These are phyloP conservation scores for Populus tremula DNA, from an alignment of 345 rosid genomes.

Conservation along the genomic window DNA sequence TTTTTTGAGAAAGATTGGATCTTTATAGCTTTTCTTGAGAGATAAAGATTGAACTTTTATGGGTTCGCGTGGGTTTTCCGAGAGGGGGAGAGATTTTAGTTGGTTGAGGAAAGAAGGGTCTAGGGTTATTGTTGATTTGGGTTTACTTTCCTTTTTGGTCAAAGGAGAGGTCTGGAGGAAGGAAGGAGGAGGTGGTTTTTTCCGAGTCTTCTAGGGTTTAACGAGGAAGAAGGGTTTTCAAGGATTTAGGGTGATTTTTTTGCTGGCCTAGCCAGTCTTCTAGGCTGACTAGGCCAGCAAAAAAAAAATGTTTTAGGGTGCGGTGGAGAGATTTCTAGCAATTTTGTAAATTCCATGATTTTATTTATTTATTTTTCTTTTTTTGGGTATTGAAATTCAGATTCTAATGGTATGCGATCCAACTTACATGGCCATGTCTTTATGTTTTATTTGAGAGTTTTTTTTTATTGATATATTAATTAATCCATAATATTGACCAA, in stretches of 20 bases:
- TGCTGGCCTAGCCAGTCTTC: too few species aligned
- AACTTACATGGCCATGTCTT: background rate
- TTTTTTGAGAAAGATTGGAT: background rate
- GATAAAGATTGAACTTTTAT: background rate
- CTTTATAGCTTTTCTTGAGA: background rate
- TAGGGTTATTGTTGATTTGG: constrained; percentile 10
- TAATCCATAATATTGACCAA: background rate
- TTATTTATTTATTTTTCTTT: background rate
- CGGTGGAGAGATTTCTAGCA: background rate
- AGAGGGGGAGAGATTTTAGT: background rate
- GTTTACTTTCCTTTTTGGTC: background rate
- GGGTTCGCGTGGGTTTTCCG: background rate
- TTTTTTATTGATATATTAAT: background rate
- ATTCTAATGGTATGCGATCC: background rate
- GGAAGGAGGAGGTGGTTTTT: background rate
- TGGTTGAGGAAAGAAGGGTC: background rate
- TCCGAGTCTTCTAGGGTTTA: constrained; percentile 6
- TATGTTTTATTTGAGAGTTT: background rate
- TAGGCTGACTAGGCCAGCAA: background rate
- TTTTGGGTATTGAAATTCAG: background rate
- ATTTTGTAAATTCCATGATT: background rate
- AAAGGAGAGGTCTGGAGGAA: background rate
- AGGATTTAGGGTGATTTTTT: background rate
- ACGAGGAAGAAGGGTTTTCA: background rate
- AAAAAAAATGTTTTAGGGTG: background rate